phyloP scores from a whole-genome alignment of 164 flowering plant genomes.

The Macadamia integrifolia region DNA sequence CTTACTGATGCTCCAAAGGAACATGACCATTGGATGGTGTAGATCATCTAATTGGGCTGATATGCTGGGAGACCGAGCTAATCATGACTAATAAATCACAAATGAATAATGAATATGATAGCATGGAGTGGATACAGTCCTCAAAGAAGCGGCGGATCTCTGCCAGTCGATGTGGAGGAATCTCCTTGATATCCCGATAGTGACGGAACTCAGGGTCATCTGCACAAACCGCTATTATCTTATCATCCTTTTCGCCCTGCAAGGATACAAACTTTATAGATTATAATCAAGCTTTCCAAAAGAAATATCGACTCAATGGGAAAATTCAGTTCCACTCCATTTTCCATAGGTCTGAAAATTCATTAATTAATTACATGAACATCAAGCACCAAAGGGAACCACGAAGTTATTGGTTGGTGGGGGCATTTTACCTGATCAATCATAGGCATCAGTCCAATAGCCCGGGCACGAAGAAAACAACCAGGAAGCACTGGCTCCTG shows the following conservation, averaged over 20 bases:
- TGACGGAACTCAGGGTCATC: constrained; percentile 72
- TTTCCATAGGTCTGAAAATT: background rate
- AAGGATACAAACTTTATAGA: background rate
- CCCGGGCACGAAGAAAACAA: constrained; percentile 15
- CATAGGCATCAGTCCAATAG: constrained; percentile 22
- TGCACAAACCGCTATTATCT: constrained; percentile 65
- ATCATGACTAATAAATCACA: too few relatives aligned
- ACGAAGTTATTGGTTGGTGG: background rate
- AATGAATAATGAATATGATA: background rate
- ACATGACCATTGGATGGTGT: background rate
- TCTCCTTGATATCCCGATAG: constrained; percentile 48
- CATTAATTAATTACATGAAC: background rate
- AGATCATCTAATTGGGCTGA: background rate
- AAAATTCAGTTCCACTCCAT: background rate
- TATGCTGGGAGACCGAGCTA: too few relatives aligned
- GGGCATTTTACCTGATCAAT: constrained; percentile 11
- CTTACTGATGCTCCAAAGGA: too few relatives aligned
- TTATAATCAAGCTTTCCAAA: background rate
- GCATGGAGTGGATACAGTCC: constrained; percentile 41
- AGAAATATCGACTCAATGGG: background rate
- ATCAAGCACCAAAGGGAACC: background rate
- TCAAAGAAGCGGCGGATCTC: constrained; percentile 77
- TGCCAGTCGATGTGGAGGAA: constrained; percentile 59
- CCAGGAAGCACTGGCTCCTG: constrained; percentile 21
- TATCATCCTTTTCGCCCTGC: constrained; percentile 72